Base-by-base conservation (phyloP, 306 rosid genomes). In the Vigna angularis region DNA sequence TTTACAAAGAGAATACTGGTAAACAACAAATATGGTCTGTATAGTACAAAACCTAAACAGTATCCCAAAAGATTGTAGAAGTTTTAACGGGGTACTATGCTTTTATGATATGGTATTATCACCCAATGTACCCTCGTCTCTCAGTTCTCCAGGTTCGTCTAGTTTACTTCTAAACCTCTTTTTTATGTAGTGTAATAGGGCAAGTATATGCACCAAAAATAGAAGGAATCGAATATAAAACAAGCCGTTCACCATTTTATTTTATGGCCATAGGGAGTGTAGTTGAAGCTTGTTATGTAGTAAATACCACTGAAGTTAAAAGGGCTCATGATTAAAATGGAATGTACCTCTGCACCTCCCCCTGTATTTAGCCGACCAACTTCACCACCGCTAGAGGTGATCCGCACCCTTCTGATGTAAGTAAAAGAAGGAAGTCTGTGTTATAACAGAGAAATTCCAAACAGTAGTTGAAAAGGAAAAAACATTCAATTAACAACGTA, bases 341-440 rank as follows among this genome's bases (percentile, higher is more conserved):
- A 80, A 74, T 13, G 58, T 83, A 96, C 99, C 99, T 96, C 93
- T 73, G 98, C 93, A 58, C 99, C 99, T 73, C 99, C 99, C 69
- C 99, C 99, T 32, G 99, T 91, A 85, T 96, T 96, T 75, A 96
- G 89, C 70, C 99, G 93, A 74, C 97, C 99, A 75, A 96, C 99
- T 86, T 96, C 99, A 51, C 99, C 96, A 20, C 99, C 99, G 74
- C 99, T 91, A 69, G 90, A 80, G 65, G 95, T 89, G 81, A 96
- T 93, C 50, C 99, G 99, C 47, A 69, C 67, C 89, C 97, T 88
- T 91, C 99, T 96, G 83, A 79, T 68, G 47, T 74, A 79, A 81
- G 71, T 30, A 67, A 74, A 73, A 72, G 58, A 53, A 70, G 59
- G 40, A 18, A 81, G 52, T 72, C 58, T 66, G 47, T 53, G 76